phyloP scores from a whole-genome alignment of 305 asterid species.

The Fraxinus baroniana region DNA sequence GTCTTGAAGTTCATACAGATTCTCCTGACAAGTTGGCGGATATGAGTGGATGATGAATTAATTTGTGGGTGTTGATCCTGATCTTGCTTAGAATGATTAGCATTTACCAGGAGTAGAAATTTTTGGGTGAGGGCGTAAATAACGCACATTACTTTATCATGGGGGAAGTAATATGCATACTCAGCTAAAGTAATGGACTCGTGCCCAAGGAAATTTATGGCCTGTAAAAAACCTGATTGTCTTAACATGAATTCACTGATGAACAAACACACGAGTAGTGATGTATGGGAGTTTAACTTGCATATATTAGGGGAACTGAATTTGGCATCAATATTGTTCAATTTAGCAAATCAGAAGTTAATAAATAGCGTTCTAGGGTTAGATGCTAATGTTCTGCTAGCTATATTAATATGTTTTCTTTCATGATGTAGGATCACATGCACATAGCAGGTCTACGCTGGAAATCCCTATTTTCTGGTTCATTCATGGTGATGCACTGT shows the following conservation, averaged over 20 bases:
- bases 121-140: constrained; percentile 3
- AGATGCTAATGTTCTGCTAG: not conserved
- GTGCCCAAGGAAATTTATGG: constrained; percentile 7
- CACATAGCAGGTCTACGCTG: constrained; percentile 85
- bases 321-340: not conserved
- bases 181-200: constrained; percentile 5
- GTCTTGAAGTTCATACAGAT: constrained; percentile 12
- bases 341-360: not conserved
- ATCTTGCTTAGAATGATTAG: constrained; percentile 10
- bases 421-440: constrained; percentile 78
- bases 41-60: constrained; percentile 18
- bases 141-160: not conserved
- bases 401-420: constrained; percentile 20
- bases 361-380: constrained; percentile 3
- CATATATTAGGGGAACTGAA: constrained; percentile 11
- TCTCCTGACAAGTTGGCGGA: not conserved
- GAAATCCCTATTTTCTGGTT: constrained; percentile 98
- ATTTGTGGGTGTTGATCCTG: constrained; percentile 2
- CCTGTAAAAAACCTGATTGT: constrained; percentile 3
- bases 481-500: constrained; percentile 79
- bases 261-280: not conserved
- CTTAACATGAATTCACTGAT: not conserved
- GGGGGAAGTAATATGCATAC: not conserved
- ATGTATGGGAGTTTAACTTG: constrained; percentile 6
- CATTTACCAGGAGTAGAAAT: not conserved